A percentile compares a stretch with the other conserved stretches of the same genome.
Evolutionary conservation across 768 basidiomycete genomes (phyloP).

Genomic region (Kondoa malvinella): DNA sequence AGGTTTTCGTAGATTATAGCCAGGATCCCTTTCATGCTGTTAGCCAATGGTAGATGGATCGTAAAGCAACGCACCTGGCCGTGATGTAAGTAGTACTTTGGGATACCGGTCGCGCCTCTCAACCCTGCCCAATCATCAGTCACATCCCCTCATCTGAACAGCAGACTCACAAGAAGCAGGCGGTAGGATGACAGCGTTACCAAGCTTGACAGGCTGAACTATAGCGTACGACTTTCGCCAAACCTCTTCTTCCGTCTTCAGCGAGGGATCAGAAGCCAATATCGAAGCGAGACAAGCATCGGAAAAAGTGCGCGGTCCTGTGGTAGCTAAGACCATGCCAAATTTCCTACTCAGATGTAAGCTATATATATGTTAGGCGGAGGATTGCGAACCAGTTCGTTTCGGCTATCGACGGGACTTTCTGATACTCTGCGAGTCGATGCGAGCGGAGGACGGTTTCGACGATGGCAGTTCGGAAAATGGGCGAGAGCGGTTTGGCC

Average conservation of each 20-base stretch:
- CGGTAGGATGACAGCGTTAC: neutral
- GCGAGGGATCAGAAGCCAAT: neutral
- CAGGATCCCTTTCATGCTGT: neutral
- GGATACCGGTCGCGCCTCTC: neutral
- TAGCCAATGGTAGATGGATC: neutral
- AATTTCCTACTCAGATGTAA: neutral
- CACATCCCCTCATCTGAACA: too few species aligned
- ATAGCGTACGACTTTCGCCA: neutral
- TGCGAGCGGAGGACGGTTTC: neutral
- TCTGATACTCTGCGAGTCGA: neutral
- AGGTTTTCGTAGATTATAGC: too few species aligned
- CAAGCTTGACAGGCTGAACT: neutral
- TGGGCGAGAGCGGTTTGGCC: slow-evolving; percentile 6
- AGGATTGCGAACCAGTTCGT: neutral
- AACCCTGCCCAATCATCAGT: slow-evolving; percentile 1
- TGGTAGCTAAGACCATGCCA: neutral
- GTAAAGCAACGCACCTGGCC: slow-evolving; percentile 14
- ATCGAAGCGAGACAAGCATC: neutral
- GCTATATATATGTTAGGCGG: neutral
- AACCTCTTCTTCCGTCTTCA: neutral
- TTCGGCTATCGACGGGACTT: neutral
- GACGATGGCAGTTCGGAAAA: neutral
- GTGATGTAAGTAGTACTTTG: slow-evolving; percentile 7
- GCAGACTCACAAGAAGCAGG: neutral
- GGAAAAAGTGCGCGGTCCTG: neutral